Base-by-base conservation (phyloP, 228 moss, liverwort and hornwort genomes). In the Sphagnum fallax region DNA sequence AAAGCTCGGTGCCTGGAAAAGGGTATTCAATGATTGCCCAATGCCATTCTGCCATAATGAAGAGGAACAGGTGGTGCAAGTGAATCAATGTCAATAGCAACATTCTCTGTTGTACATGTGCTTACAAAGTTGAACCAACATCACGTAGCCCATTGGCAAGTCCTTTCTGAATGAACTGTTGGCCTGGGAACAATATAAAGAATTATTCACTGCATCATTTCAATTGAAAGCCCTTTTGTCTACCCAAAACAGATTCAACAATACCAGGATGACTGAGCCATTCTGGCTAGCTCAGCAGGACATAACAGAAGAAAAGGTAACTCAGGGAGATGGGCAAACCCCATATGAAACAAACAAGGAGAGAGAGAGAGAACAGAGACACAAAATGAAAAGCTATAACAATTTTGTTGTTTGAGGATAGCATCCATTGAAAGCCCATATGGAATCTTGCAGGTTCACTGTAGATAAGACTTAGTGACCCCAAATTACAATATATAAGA, bases 101-200 rank as follows among this genome's bases (percentile, higher is more conserved):
- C 86, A 47, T 78, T 71, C 47, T 88, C 90, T 6, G 92, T 69
- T 65, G 84, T 75, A 0, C 95, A 75, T 10, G 95, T 95, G 77
- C 85, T 89, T 91, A 95, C 66, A 95, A 95, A 65, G 92, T 79
- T 50, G 92, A 95, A 75, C 92, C 95, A n/a, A 95, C 89, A 67
- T 95, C 95, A 6, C 92, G 92, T 49, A 95, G 69, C 4, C 95
- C 95, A 65, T 95, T 91, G 12, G 92, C 92, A 48, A 95, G 86
- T 49, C 95, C 90, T 52, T 95, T 92, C 62, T 95, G 95, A 60
- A 95, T 95, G 75, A 85, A 89, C 60, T 92, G 92, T 63, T 72
- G 78, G 1, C 95, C 95, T 12, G 77, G 84, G 66, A 75, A 87
- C 65, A 92, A 91, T 86, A 15, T 95, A 92, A 4, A 90, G 81